Evolutionary conservation across 139 green algal species (phyloP).

Genomic region (Chlamydomonas sp.): DNA sequence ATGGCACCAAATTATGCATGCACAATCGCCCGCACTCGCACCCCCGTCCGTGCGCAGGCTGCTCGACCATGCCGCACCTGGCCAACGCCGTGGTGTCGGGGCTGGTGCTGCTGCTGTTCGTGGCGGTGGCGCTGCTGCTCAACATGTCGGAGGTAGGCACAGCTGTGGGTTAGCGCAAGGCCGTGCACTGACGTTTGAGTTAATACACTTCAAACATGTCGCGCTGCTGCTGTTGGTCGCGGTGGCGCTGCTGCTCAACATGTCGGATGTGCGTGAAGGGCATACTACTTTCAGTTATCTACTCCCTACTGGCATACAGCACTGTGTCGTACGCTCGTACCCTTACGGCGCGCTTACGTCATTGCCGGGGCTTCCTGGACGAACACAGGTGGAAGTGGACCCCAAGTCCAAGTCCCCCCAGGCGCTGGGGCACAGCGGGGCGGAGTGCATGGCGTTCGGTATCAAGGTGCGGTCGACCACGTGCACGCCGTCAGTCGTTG

Average conservation of each 20-base stretch:
- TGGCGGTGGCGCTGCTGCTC: constrained; percentile 7
- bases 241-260: constrained; percentile 21
- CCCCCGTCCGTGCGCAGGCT: neutral
- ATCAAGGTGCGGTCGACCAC: constrained; percentile 18
- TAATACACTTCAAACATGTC: too few species aligned
- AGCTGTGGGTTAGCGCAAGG: too few species aligned
- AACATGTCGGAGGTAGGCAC: constrained; percentile 19
- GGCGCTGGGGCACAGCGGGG: constrained; percentile 31
- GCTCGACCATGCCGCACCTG: neutral
- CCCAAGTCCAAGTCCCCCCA: neutral
- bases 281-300: neutral
- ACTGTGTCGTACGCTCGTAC: too few species aligned
- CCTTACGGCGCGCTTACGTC: too few species aligned
- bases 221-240: neutral
- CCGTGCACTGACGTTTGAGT: too few species aligned
- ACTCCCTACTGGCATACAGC: neutral
- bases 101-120: constrained; percentile 8
- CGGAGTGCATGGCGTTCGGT: constrained; percentile 1
- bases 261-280: neutral
- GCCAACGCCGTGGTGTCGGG: constrained; percentile 5
- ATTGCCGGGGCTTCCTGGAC: too few species aligned
- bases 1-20: too few species aligned
- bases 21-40: too few species aligned
- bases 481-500: neutral
- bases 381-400: constrained; percentile 14